Conservation (phyloP, 768 basidiomycete genomes). For the Suillus cothurnatus region DNA sequence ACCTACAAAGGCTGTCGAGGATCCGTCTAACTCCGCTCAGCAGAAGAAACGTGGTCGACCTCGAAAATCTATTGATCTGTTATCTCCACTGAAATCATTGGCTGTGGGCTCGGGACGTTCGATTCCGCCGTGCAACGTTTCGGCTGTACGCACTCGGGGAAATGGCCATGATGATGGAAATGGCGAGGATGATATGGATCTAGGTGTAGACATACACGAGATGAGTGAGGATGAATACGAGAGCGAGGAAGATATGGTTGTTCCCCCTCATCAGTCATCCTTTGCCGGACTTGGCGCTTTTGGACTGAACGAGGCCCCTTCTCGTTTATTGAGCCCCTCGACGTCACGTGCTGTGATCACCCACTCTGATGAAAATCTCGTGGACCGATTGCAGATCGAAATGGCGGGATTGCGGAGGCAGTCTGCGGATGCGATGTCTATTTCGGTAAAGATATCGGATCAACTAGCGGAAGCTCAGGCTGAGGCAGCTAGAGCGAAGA, state of each 20-base stretch:
- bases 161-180: constrained; percentile 37
- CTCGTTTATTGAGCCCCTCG: constrained; percentile 46
- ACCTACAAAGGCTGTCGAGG: constrained; percentile 46
- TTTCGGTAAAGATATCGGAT: constrained; percentile 66
- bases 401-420: constrained; percentile 64
- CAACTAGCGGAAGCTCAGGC: constrained; percentile 68
- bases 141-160: constrained; percentile 28
- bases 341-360: constrained; percentile 28
- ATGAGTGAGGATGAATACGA: constrained; percentile 58
- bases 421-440: constrained; percentile 66
- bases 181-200: constrained; percentile 41
- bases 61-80: constrained; percentile 29
- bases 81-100: constrained; percentile 21
- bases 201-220: constrained; percentile 41
- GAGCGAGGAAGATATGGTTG: constrained; percentile 66
- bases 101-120: constrained; percentile 20
- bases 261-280: constrained; percentile 47
- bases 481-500: constrained; percentile 57
- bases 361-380: constrained; percentile 41
- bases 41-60: constrained; percentile 47
- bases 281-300: constrained; percentile 40
- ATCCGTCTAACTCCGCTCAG: constrained; percentile 18
- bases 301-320: constrained; percentile 33
- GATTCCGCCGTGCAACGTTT: constrained; percentile 24
- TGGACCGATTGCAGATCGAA: constrained; percentile 70